These are phyloP conservation scores for Coprinopsis sp. DNA, from an alignment of 768 basidiomycete species.

Conservation along the genomic window DNA sequence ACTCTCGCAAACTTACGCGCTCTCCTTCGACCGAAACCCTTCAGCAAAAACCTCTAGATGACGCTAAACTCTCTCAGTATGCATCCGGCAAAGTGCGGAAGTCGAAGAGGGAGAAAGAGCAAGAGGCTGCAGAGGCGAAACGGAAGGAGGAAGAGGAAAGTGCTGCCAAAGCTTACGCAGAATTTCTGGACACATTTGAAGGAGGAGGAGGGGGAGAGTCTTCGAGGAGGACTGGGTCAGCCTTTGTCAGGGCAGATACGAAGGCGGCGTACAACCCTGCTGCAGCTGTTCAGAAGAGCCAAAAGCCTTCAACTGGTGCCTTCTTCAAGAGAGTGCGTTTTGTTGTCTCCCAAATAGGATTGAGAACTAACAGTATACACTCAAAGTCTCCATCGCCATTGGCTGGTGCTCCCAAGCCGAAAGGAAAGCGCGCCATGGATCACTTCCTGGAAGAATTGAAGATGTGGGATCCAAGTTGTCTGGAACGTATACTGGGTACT, in stretches of 20 bases:
- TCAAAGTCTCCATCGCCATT: constrained; percentile 58
- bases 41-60: constrained; percentile 86
- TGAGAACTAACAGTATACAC: background rate
- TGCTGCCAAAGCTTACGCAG: constrained; percentile 75
- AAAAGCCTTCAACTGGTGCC: background rate
- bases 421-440: constrained; percentile 96
- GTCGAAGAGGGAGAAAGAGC: constrained; percentile 88
- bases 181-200: constrained; percentile 83
- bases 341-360: background rate
- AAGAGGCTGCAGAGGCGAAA: constrained; percentile 88
- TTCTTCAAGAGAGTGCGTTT: constrained; percentile 15
- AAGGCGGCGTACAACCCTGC: constrained; percentile 43
- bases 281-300: background rate
- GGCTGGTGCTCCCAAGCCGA: constrained; percentile 57
- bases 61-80: constrained; percentile 82
- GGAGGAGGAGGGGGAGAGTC: constrained; percentile 71
- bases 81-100: constrained; percentile 83
- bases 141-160: constrained; percentile 77
- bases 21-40: constrained; percentile 38
- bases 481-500: background rate
- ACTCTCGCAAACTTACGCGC: constrained; percentile 57
- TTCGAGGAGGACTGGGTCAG: constrained; percentile 41
- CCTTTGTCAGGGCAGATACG: constrained; percentile 62
- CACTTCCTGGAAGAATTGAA: constrained; percentile 96
- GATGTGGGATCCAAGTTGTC: constrained; percentile 52